phyloP scores from a whole-genome alignment of 345 rosid species.

The Jatropha curcas region DNA sequence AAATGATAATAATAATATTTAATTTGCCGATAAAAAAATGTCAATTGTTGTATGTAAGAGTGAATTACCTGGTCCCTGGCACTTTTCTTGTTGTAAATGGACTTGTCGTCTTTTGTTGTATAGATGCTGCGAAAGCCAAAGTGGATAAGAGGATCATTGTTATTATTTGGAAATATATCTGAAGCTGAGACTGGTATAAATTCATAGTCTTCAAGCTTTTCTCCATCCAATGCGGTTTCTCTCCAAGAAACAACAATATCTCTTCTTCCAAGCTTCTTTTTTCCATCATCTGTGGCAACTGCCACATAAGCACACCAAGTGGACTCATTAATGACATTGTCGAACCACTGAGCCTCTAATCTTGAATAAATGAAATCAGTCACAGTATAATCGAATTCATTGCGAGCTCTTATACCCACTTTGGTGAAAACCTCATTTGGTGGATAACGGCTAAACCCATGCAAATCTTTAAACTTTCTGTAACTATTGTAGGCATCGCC shows the following conservation, averaged over 20 bases:
- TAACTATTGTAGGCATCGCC: slow-evolving; percentile 38
- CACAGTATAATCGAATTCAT: slow-evolving; percentile 42
- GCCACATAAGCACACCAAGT: slow-evolving; percentile 49
- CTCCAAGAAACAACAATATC: slow-evolving; percentile 55
- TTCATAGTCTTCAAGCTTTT: slow-evolving; percentile 23
- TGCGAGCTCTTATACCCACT: slow-evolving; percentile 33
- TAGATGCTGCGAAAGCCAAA: slow-evolving; percentile 44
- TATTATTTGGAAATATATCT: slow-evolving; percentile 16
- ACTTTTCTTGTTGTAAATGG: slow-evolving; percentile 38
- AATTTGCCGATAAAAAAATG: no score
- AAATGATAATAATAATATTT: no score
- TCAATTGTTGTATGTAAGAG: no score
- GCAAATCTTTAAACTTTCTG: slow-evolving; percentile 20
- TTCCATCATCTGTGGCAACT: slow-evolving; percentile 53
- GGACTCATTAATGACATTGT: slow-evolving; percentile 20
- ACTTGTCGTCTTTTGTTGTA: slow-evolving; percentile 24
- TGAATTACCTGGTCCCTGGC: slow-evolving; percentile 52
- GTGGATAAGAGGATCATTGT: slow-evolving; percentile 5
- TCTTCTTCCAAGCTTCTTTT: slow-evolving; percentile 43
- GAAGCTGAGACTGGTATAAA: background rate
- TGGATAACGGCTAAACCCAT: slow-evolving; percentile 35
- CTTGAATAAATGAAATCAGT: slow-evolving; percentile 43
- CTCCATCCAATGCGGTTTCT: slow-evolving; percentile 29
- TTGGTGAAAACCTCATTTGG: slow-evolving; percentile 38
- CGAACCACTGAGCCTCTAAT: background rate